Percentiles rank a stretch among this genome's conserved stretches.
These are phyloP conservation scores for Adansonia gregorii DNA, from an alignment of 441 rosid species.

Conservation along the genomic window DNA sequence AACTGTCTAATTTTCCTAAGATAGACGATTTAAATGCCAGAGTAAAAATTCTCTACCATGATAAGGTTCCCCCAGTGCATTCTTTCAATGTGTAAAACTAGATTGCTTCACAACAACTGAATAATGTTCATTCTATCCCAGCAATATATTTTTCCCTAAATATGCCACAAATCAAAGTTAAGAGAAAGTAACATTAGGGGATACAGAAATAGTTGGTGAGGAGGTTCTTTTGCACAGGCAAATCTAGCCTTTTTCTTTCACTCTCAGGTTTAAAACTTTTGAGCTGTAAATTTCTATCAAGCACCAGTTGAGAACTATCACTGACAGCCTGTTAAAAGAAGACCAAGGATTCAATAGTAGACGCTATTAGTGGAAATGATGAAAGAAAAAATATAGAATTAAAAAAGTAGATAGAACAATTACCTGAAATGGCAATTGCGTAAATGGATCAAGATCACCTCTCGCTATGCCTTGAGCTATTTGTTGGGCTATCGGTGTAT, in stretches of 20 bases:
- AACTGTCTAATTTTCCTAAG: conserved; percentile 3
- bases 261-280: conserved; percentile 53
- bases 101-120: conserved; percentile 20
- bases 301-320: conserved; percentile 38
- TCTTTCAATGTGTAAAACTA: conserved; percentile 23
- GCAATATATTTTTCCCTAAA: not conserved
- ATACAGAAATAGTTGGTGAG: conserved; percentile 94
- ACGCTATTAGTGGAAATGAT: not conserved
- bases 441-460: conserved; percentile 92
- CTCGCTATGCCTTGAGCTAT: conserved; percentile 85
- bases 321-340: conserved; percentile 48
- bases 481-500: conserved; percentile 66
- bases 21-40: conserved; percentile 13
- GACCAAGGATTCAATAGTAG: conserved; percentile 17
- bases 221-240: conserved; percentile 93
- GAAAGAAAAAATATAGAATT: conserved; percentile 14
- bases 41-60: not conserved
- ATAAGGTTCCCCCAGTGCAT: not conserved
- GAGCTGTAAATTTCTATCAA: conserved; percentile 31
- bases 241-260: conserved; percentile 74
- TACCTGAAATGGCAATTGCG: conserved; percentile 83
- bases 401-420: conserved; percentile 17
- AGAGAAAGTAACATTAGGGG: conserved; percentile 43
- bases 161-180: conserved; percentile 14
- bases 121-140: not conserved